Evolutionary conservation across 768 basidiomycete genomes (phyloP), one percentile per base, ranked within the genome.

Genomic region (Leccinellum albellum): DNA sequence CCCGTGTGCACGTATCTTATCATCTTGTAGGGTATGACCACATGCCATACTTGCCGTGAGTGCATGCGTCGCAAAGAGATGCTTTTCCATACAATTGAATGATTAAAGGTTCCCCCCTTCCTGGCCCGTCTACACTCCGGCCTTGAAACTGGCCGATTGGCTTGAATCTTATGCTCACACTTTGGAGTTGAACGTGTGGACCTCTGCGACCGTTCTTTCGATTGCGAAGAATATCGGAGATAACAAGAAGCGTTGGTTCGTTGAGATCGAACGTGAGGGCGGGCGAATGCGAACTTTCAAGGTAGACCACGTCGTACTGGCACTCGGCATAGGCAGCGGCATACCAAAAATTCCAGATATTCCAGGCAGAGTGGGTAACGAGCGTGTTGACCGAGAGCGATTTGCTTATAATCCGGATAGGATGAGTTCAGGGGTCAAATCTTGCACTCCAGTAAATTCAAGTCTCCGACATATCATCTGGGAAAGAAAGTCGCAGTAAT

Each of bases 401-500:
- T 46, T 42, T 58, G 1, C 53, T 15, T 14, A 65, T 59, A 57
- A 44, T 10, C 8, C 21, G 23, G 51, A 12, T 57, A 83, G 80
- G 79, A 83, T 21, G 74, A 73, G 6, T 89, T 87, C 76, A 80
- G 83, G 61, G 89, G 89, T 8, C 72, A 81, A 51, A 69, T 84
- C 4, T 60, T 84, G 15, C 89, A 91, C 66, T 87, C 87, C 1
- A 75, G 69, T 6, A 65, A 77, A 26, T 83, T 88, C 67, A 76
- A 78, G 40, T 74, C 68, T n/a, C 84, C 85, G 0, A 70, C 74
- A 12, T 82, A 83, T 40, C 84, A 84, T 61, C 46, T 66, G 1
- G 88, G 86, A 14, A 89, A 89, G 73, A 90, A 85, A 64, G 86
- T 88, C 0, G 76, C 85, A 4, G 82, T 91, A 2, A 72, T 90